Percentiles rank a stretch among this genome's conserved stretches.
These are phyloP conservation scores for Tympanopsis confertula DNA, from an alignment of 2,329 filamentous ascomycete species.

Conservation along the genomic window DNA sequence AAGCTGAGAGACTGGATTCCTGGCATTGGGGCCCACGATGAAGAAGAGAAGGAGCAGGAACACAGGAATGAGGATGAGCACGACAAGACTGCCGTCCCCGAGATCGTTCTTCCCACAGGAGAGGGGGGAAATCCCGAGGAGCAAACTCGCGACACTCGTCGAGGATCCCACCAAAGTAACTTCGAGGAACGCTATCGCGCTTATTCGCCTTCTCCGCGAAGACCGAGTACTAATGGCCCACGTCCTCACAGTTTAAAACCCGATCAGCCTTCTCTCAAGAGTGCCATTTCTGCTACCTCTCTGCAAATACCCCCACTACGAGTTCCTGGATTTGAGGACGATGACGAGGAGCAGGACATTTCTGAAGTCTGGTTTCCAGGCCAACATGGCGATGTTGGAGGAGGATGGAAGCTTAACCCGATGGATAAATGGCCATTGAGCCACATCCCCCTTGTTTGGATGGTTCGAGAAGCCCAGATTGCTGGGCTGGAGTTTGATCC, in stretches of 20 bases:
- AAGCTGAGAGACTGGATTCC: not conserved
- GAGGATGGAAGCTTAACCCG: slow-evolving; percentile 34
- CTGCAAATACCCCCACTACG: not conserved
- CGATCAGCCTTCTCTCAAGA: not conserved
- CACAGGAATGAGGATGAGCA: not conserved
- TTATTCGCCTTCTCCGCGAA: not conserved
- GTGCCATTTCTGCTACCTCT: not conserved
- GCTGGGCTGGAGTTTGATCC: slow-evolving; percentile 43
- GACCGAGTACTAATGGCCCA: not conserved
- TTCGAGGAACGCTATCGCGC: not conserved
- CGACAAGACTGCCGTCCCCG: not conserved
- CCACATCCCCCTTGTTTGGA: slow-evolving; percentile 44
- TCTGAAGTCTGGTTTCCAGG: slow-evolving; percentile 50
- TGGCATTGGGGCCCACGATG: not conserved
- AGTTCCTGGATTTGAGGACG: not conserved
- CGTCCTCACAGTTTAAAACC: not conserved
- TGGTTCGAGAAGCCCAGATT: slow-evolving; percentile 42
- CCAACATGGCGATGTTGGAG: slow-evolving; percentile 47
- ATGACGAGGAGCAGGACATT: slow-evolving; percentile 34
- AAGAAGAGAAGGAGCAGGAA: not conserved
- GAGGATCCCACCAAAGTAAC: no score
- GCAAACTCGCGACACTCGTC: no score
- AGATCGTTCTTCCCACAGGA: no score
- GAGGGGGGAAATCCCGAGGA: no score
- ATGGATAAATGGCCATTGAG: slow-evolving; percentile 29